Base-by-base conservation (phyloP, 371 early-diverging fungal species). In the Circinella umbellata region DNA sequence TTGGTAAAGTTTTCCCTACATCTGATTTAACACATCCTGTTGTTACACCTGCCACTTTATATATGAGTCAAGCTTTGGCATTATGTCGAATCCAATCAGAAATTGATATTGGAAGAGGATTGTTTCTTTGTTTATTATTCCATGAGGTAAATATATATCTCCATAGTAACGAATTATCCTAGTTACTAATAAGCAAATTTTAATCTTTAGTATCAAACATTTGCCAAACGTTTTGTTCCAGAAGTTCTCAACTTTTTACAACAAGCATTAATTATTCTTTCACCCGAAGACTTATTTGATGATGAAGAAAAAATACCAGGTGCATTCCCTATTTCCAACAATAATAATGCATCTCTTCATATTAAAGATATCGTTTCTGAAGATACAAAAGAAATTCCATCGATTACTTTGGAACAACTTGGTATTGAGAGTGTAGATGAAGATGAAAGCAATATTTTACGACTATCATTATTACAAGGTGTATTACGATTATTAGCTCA, bases 21-120 rank as follows among this genome's bases (percentile, higher is more conserved):
- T 95, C 97, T 5, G 98, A 98, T 88, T 87, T 90, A 64, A 86
- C 84, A 61, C 96, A 98, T 78, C 85, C 92, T 5, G 90, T 97
- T 17, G 85, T 92, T n/a, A 95, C 96, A 3, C 98, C 97, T 10
- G 87, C 92, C 18, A 80, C 87, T 68, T 67, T 95, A 11, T 79
- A 94, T 35, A 89, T 96, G 79, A 80, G 86, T 48, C 92, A 94
- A 77, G 91, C 86, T 64, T 80, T 98, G 17, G 73, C 86, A 15
- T 91, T 91, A 70, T 83, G 88, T 57, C 86, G 85, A 46, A 76
- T 91, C n/a, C 69, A 70, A 17, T 81, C 80, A n/a, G 79, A 86
- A 62, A 70, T 84, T 18, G 95, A 94, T 73, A 67, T 93, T 11
- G 81, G 89, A 1, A 81, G 86, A 6, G 96, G 95, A 6, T 68